Evolutionary conservation across 2,329 filamentous ascomycete species (phyloP).

Genomic region (Incumbomyces delicatus): DNA sequence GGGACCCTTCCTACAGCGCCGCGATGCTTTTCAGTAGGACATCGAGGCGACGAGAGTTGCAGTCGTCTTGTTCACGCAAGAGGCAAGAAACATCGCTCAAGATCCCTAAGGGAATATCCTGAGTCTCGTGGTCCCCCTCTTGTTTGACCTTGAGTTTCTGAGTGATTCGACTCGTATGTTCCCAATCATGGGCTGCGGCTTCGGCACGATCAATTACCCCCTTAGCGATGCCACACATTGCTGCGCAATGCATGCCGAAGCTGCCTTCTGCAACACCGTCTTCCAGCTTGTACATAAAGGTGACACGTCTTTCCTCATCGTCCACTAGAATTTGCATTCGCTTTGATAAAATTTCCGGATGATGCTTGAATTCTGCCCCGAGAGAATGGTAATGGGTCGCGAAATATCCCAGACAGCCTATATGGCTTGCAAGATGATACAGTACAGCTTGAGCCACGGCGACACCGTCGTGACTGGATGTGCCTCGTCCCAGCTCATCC

Average conservation of each 20-base stretch:
- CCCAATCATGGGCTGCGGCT: conserved; percentile 81
- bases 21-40: conserved; percentile 5
- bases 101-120: conserved; percentile 24
- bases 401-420: conserved; percentile 92
- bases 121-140: conserved; percentile 42
- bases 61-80: conserved; percentile 9
- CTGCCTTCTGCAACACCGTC: conserved; percentile 89
- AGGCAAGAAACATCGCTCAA: conserved; percentile 19
- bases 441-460: conserved; percentile 93
- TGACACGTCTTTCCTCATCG: conserved; percentile 72
- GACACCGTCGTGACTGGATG: conserved; percentile 90
- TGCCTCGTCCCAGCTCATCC: conserved; percentile 90
- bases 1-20: neutral
- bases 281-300: conserved; percentile 90
- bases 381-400: conserved; percentile 96
- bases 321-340: conserved; percentile 96
- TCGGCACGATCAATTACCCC: conserved; percentile 81
- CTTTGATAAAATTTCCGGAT: conserved; percentile 76
- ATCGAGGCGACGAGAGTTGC: neutral
- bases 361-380: conserved; percentile 77
- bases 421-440: conserved; percentile 89
- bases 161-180: conserved; percentile 83
- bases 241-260: conserved; percentile 97
- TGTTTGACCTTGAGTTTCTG: conserved; percentile 64
- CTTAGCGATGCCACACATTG: conserved; percentile 88